These are phyloP conservation scores for Meyerozyma sp. DNA, from an alignment of 1,139 yeast genomes.

Conservation along the genomic window DNA sequence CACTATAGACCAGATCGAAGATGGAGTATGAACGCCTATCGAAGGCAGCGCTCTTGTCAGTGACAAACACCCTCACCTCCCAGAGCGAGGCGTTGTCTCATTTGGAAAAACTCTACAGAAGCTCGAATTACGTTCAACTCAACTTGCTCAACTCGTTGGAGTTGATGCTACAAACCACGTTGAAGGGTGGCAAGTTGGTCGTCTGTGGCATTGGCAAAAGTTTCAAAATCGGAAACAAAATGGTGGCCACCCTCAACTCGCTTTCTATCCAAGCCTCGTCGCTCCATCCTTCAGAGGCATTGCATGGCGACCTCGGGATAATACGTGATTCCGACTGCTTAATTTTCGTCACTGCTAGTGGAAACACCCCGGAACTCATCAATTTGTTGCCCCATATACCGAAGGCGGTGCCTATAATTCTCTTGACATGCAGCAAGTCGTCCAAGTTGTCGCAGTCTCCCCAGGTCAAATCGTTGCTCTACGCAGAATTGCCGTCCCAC, in stretches of 20 bases:
- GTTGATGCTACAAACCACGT: conserved; percentile 44
- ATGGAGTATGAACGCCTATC: background rate
- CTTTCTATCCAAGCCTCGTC: conserved; percentile 63
- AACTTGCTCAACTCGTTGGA: conserved; percentile 48
- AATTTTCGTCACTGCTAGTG: conserved; percentile 72
- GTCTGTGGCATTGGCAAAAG: conserved; percentile 84
- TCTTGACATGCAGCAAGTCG: conserved; percentile 56
- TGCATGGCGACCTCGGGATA: conserved; percentile 86
- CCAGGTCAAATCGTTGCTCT: conserved; percentile 46
- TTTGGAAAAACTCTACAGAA: conserved; percentile 25
- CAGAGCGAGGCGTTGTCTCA: conserved; percentile 32
- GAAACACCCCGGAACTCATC: conserved; percentile 74
- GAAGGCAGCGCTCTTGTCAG: conserved; percentile 19
- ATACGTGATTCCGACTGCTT: conserved; percentile 58
- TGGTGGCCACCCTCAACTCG: conserved; percentile 79
- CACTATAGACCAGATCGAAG: too few species aligned
- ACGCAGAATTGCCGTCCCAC: conserved; percentile 56
- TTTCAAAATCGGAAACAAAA: conserved; percentile 68
- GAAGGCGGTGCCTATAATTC: conserved; percentile 45
- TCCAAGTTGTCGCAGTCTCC: conserved; percentile 43
- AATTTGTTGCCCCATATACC: conserved; percentile 58
- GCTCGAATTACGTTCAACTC: conserved; percentile 38
- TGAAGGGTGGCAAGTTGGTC: conserved; percentile 60
- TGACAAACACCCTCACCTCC: conserved; percentile 22
- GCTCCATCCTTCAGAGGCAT: conserved; percentile 81